Base-by-base conservation (phyloP, 331 rosid species). In the Pyrus hybrid region DNA sequence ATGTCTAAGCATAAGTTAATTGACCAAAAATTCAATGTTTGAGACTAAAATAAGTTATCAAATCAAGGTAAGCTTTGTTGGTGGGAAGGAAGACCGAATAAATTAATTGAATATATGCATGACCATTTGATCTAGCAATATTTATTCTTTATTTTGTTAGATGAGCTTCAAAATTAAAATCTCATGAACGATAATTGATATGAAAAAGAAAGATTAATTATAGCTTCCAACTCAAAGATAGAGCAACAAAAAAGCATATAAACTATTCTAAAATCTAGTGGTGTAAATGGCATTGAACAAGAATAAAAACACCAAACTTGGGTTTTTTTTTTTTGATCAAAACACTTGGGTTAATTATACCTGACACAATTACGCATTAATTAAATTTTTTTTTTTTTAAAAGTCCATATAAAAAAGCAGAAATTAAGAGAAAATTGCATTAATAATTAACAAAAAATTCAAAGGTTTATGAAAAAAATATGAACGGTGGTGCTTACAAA, bases 401-500 rank as follows among this genome's bases (percentile, higher is more conserved):
- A n/a, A n/a, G n/a, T 73, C 28, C 37, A 58, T 9, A 29, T 4
- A 2, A 20, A 18, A 18, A 32, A 33, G 67, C n/a, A 56, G 49
- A 57, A 33, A 35, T 6, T 22, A 22, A 35, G 29, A 11, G 70
- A 66, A 21, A 66, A 66, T 20, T 18, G 12, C 5, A n/a, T 2
- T 10, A 11, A 11, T 18, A 20, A 20, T 64, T 5, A 9, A 33
- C 32, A 14, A 29, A 63, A 28, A 63, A 29, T 17, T 53, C 1
- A 29, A 16, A 29, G 22, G 20, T 53, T 53, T 18, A 6, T 18
- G 1, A 35, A 67, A 35, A 32, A 47, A 41, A 14, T 2, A 66
- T 20, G 51, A 66, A 20, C n/a, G n/a, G 43, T 23, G 57, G 21
- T 68, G 20, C 32, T 22, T 86, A 88, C 88, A 73, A 76, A 79